phyloP scores from a whole-genome alignment of 768 basidiomycete genomes.

The Lentinula aciculospora region DNA sequence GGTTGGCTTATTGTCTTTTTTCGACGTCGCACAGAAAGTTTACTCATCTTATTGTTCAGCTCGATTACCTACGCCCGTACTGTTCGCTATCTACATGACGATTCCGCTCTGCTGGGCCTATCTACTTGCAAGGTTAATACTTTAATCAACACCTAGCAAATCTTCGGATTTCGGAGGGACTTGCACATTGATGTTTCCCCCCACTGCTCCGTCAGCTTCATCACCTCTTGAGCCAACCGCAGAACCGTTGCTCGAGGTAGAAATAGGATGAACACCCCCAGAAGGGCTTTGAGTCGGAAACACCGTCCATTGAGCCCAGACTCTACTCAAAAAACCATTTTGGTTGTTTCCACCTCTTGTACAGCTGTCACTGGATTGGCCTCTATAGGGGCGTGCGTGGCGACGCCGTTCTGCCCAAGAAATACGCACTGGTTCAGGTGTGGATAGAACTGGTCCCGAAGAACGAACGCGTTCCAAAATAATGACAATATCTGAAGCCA shows the following conservation, averaged over 20 bases:
- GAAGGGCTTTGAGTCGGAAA: not conserved
- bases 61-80: not conserved
- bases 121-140: not conserved
- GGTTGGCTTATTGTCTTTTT: slow-evolving; percentile 10
- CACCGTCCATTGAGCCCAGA: not conserved
- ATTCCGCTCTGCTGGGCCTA: not conserved
- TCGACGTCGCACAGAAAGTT: not conserved
- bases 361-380: no score
- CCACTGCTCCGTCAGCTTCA: not conserved
- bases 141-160: slow-evolving; percentile 1
- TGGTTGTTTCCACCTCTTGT: not conserved
- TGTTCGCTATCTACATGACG: not conserved
- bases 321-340: not conserved
- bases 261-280: not conserved
- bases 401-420: not conserved
- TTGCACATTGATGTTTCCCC: not conserved
- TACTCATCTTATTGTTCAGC: slow-evolving; percentile 3
- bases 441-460: not conserved
- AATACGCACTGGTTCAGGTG: not conserved
- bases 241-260: no score
- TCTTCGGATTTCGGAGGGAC: not conserved
- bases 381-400: not conserved
- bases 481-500: not conserved
- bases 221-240: not conserved
- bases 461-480: slow-evolving; percentile 2